Percentiles rank a stretch among this genome's conserved stretches.
Evolutionary conservation across 257 asterid genomes (phyloP).

Genomic region (Solanum lycopersicoides): DNA sequence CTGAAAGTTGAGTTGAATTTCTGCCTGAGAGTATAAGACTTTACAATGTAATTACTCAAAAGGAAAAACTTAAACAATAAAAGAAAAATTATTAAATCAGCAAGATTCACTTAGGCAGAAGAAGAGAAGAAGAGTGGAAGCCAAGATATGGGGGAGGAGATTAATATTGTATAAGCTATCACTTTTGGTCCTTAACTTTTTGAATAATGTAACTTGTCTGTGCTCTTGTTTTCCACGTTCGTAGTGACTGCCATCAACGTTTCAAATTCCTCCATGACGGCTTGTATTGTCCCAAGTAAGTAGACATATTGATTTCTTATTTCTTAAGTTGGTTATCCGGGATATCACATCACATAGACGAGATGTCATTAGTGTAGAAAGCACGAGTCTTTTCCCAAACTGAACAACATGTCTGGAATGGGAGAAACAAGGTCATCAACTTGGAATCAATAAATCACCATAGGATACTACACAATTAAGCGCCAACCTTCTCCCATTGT

Average conservation of each 20-base stretch:
- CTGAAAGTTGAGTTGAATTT: constrained; percentile 88
- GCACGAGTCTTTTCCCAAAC: background rate
- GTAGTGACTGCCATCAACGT: background rate
- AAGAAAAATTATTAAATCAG: background rate
- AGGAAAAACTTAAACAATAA: background rate
- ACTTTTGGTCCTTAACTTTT: background rate
- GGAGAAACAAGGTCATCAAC: background rate
- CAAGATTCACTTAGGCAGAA: background rate
- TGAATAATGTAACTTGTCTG: background rate
- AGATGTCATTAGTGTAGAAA: background rate
- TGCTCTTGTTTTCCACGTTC: background rate
- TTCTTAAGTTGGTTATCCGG: background rate
- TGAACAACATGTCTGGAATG: background rate
- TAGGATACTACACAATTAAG: background rate
- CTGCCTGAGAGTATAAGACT: constrained; percentile 48
- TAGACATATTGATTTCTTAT: too few relatives aligned
- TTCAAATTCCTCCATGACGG: background rate
- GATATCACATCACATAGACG: background rate
- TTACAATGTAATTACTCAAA: background rate
- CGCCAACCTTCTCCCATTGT: background rate
- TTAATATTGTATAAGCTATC: background rate
- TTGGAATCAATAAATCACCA: background rate
- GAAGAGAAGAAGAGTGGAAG: background rate
- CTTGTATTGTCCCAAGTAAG: background rate
- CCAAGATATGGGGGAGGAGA: background rate